Evolutionary conservation across 768 basidiomycete species (phyloP), one percentile per base, ranked within the genome.

Genomic region (Termitomyces sp.): DNA sequence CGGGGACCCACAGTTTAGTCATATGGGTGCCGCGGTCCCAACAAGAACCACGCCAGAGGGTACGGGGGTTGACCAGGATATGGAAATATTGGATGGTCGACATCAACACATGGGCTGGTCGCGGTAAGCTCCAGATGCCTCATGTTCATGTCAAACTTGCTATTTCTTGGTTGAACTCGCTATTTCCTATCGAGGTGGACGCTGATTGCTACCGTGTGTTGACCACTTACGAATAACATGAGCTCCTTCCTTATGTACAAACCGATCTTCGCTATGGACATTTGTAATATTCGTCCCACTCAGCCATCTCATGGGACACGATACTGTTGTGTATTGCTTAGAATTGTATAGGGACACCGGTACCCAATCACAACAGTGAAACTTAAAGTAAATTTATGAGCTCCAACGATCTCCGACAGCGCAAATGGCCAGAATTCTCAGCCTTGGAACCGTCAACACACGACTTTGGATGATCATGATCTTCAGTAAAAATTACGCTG

Each of bases 1-100:
- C 38, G 80, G 80, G 25, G 78, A 80, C 50, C 69, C 72, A 29
- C 79, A 83, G 63, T 76, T 82, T 58, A 77, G 74, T 63, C 79
- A 83, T 71, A 83, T 83, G 82, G 74, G 76, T 9, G 71, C 71
- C 25, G 69, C 77, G 49, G 70, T 76, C 5, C 75, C 78, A 11
- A 45, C 53, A 11, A 76, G 77, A 47, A 66, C 76, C 17, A 67
- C 69, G 7, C 67, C 71, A 32, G 70, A 75, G 31, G 64, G 68
- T 25, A 53, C 57, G 43, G 64, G 56, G 32, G 59, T 57, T 31
- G 65, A 66, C 31, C 63, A 64, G 57, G 69, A 68, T 11, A 61
- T 63, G 48, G 59, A 65, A 47, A 64, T 63, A 51, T 54, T 60
- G 34, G 56, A 57, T 50, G 54, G 34, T 10, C 52, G 54, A 50